These are phyloP conservation scores for Balamuthia mandrillaris DNA, from an alignment of 208 protist genomes.

Conservation along the genomic window DNA sequence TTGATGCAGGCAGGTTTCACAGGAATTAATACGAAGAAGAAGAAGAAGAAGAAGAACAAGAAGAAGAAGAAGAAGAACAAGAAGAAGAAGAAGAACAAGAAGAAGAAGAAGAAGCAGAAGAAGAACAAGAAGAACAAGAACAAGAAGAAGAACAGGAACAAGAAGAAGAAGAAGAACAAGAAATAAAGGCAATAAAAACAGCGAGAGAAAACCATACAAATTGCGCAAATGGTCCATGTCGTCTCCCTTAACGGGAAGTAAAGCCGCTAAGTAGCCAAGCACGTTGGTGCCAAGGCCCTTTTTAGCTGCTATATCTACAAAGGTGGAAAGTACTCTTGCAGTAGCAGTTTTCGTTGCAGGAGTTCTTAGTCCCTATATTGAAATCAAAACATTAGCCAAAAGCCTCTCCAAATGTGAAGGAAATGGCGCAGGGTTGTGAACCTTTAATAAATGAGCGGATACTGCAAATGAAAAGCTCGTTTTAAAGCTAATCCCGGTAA, in stretches of 20 bases:
- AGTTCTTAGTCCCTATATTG: not conserved
- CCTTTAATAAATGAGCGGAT: constrained; percentile 44
- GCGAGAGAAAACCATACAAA: not conserved
- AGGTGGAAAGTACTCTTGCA: constrained; percentile 10
- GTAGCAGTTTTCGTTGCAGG: not conserved
- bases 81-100: too few relatives aligned
- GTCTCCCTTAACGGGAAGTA: constrained; percentile 1
- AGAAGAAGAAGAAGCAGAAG: too few relatives aligned
- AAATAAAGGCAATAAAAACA: too few relatives aligned
- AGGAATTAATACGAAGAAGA: too few relatives aligned
- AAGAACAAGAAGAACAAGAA: too few relatives aligned
- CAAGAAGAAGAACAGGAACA: too few relatives aligned
- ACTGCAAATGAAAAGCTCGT: constrained; percentile 54
- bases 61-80: too few relatives aligned
- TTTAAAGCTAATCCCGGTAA: constrained; percentile 47
- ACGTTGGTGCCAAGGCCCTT: not conserved
- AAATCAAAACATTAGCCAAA: not conserved
- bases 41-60: too few relatives aligned
- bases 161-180: not conserved
- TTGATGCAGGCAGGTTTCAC: too few relatives aligned
- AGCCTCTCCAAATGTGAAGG: not conserved
- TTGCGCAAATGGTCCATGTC: constrained; percentile 21
- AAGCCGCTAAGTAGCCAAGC: constrained; percentile 21
- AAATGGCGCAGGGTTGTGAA: not conserved
- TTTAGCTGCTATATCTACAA: constrained; percentile 13